Percentiles rank a stretch among this genome's conserved stretches.
These are phyloP conservation scores for Turnera subulata DNA, from an alignment of 345 rosid genomes.

Conservation along the genomic window DNA sequence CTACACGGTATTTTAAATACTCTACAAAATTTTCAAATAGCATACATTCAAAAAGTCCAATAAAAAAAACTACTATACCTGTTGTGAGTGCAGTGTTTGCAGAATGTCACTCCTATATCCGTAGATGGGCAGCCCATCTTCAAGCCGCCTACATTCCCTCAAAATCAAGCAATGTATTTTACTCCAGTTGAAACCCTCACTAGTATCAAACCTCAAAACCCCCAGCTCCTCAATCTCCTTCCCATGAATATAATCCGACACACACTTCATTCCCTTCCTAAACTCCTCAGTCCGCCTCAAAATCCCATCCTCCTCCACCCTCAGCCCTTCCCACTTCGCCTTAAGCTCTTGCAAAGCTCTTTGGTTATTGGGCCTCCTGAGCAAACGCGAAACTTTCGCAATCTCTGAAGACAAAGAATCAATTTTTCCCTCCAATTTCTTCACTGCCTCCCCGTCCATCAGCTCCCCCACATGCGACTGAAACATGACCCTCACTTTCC, in stretches of 20 bases:
- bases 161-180: conserved; percentile 44
- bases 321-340: conserved; percentile 28
- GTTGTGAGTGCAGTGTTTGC: conserved; percentile 35
- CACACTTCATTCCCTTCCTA: conserved; percentile 40
- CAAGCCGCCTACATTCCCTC: conserved; percentile 71
- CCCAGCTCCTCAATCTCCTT: conserved; percentile 12
- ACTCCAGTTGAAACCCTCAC: conserved; percentile 37
- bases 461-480: conserved; percentile 26
- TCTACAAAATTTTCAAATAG: too few species aligned
- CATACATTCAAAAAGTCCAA: not conserved
- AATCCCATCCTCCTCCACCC: conserved; percentile 35
- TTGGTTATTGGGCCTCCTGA: conserved; percentile 1
- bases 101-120: conserved; percentile 48
- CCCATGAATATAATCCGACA: conserved; percentile 42
- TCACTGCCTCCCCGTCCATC: conserved; percentile 39
- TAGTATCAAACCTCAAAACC: conserved; percentile 37
- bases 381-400: conserved; percentile 5
- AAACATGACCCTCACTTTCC: conserved; percentile 5
- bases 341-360: not conserved
- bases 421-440: conserved; percentile 30
- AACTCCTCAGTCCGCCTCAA: conserved; percentile 53
- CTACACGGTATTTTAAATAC: not conserved
- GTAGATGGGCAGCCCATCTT: conserved; percentile 75
- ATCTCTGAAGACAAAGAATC: conserved; percentile 27
- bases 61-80: conserved; percentile 34